Evolutionary conservation across 1,284 basidiomycete species (phyloP), one percentile per base, ranked within the genome.

Genomic region (Trametes pubescens): DNA sequence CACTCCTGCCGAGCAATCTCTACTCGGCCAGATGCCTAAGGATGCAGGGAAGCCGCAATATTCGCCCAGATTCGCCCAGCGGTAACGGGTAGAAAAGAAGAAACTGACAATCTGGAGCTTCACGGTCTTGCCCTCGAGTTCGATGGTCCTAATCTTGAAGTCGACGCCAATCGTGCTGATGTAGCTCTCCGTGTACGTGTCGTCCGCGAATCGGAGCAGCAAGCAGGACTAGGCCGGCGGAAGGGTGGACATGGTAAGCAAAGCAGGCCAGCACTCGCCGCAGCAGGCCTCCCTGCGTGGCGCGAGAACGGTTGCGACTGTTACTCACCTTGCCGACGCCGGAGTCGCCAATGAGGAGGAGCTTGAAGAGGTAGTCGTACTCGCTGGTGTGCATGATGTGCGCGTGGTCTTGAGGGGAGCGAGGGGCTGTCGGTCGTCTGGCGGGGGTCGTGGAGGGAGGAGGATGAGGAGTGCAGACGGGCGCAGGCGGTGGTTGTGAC

Each of bases 101-200:
- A 69, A 53, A 88, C 96, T 82, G 77, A 98, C 96, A 80, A 99
- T 99, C 82, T 99, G 98, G 66, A 99, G 88, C 81, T 99, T 99
- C 75, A 99, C 95, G 1, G 95, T 99, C 93, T 99, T 99, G 71
- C 97, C 97, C 79, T 99, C 98, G 60, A 99, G 87, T 81, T 99
- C 98, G 78, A 99, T 99, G 53, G 98, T 99, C 73, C 98, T 88
- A 83, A 99, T 99, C 92, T 99, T 99, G 86, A 99, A 99, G 84
- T 99, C 98, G 65, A 99, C 95, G 70, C 97, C 97, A 80, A 99
- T 99, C 34, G 97, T 99, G 69, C 93, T 95, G 80, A 99, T 99
- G 82, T 99, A 99, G 75, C 93, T 96, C 80, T 98, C 96, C 61
- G 98, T 99, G 86, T 98, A 99, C 64, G 97, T 97, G 80, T 99